phyloP scores from a whole-genome alignment of 805 yeast genomes.

The Spathaspora hagerdaliae region DNA sequence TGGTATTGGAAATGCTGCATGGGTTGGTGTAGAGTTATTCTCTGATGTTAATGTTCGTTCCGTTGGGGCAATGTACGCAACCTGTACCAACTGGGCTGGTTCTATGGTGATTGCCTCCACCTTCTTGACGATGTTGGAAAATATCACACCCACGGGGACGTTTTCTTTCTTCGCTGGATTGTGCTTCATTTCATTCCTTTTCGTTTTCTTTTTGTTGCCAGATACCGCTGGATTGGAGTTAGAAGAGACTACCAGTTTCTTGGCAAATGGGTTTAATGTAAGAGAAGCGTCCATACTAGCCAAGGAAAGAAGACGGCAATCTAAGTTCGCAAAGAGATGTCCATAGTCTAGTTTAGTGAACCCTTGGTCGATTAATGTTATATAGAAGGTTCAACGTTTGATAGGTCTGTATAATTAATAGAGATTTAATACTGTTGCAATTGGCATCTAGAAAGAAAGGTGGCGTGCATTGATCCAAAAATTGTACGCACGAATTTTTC shows the following conservation, averaged over 20 bases:
- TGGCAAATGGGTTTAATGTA: constrained; percentile 84
- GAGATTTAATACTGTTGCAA: too few relatives aligned
- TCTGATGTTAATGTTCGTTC: constrained; percentile 89
- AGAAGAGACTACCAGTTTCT: constrained; percentile 83
- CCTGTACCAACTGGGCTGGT: constrained; percentile 95
- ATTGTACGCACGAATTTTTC: too few relatives aligned
- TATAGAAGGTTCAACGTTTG: too few relatives aligned
- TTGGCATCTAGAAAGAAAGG: too few relatives aligned
- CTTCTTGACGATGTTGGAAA: constrained; percentile 89
- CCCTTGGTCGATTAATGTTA: too few relatives aligned
- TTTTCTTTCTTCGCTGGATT: constrained; percentile 87
- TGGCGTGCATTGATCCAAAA: too few relatives aligned
- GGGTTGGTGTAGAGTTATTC: constrained; percentile 96
- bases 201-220: constrained; percentile 83
- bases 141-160: constrained; percentile 93
- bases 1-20: constrained; percentile 96
- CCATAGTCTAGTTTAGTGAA: too few relatives aligned
- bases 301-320: constrained; percentile 27
- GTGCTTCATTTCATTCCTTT: constrained; percentile 64
- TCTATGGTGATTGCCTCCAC: constrained; percentile 87
- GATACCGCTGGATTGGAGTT: constrained; percentile 86
- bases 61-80: constrained; percentile 84
- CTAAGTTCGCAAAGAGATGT: constrained; percentile 12
- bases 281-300: constrained; percentile 42
- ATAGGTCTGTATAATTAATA: too few relatives aligned